These are phyloP conservation scores for Platismatia glauca DNA, from an alignment of 495 filamentous ascomycete genomes.

Conservation along the genomic window DNA sequence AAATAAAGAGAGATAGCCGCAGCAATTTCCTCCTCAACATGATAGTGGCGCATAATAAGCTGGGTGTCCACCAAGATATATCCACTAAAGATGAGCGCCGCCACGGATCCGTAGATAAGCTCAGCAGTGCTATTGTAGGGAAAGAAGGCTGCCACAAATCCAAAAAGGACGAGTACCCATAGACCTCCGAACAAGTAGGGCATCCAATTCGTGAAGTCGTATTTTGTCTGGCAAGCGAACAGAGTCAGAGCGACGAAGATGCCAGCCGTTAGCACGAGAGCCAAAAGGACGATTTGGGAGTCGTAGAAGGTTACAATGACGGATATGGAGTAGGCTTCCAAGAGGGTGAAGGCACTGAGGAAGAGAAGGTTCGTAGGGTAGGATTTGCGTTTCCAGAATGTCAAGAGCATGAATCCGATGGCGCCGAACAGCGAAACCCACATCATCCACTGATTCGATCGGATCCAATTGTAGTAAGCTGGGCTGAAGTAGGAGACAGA, in stretches of 20 bases:
- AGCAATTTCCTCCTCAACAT: slow-evolving; percentile 98
- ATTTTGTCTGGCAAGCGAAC: slow-evolving; percentile 96
- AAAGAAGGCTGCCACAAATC: slow-evolving; percentile 82
- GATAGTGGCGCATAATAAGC: slow-evolving; percentile 86
- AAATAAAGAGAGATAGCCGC: slow-evolving; percentile 92
- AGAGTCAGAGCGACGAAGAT: slow-evolving; percentile 89
- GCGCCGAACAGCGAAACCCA: slow-evolving; percentile 74
- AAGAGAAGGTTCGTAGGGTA: slow-evolving; percentile 94
- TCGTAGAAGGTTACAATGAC: slow-evolving; percentile 87
- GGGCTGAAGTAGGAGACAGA: slow-evolving; percentile 75
- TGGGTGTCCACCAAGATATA: slow-evolving; percentile 97
- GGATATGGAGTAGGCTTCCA: slow-evolving; percentile 89
- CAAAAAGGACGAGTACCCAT: slow-evolving; percentile 85
- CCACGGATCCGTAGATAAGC: slow-evolving; percentile 70
- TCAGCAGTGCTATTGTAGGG: slow-evolving; percentile 68
- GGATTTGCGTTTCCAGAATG: slow-evolving; percentile 96
- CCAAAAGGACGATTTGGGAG: slow-evolving; percentile 72
- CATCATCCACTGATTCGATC: slow-evolving; percentile 73
- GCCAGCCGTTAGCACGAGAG: slow-evolving; percentile 79
- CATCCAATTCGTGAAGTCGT: slow-evolving; percentile 95
- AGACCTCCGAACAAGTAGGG: slow-evolving; percentile 87
- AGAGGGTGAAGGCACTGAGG: slow-evolving; percentile 78
- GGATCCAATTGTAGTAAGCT: slow-evolving; percentile 80
- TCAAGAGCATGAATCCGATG: slow-evolving; percentile 73
- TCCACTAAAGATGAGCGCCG: slow-evolving; percentile 79